phyloP scores from a whole-genome alignment of 177 flowering plant genomes.

The Tripterygium wilfordii region DNA sequence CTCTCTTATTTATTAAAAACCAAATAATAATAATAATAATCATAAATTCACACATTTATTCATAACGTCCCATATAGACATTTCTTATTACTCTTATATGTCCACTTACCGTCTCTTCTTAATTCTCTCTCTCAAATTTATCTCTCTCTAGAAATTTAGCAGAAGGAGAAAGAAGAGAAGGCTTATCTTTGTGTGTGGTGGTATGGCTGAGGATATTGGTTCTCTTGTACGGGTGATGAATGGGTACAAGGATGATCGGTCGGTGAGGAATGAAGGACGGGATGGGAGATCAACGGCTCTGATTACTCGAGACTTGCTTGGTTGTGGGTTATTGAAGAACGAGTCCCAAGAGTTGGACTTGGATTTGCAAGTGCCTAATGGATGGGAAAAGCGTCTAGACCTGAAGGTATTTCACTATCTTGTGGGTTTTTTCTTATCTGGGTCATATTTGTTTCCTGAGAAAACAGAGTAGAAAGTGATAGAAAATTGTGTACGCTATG shows the following conservation, averaged over 20 bases:
- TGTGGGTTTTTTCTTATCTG: slow-evolving; percentile 4
- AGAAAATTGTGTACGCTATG: too few species aligned
- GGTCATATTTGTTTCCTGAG: slow-evolving; percentile 6
- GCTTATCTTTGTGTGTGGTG: background rate
- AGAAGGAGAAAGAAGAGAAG: slow-evolving; percentile 2
- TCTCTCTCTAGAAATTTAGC: slow-evolving; percentile 1
- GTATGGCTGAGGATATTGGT: slow-evolving; percentile 73
- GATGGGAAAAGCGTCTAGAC: slow-evolving; percentile 86
- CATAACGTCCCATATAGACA: background rate
- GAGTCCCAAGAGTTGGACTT: slow-evolving; percentile 71
- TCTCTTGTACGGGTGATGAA: slow-evolving; percentile 30
- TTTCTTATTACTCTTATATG: slow-evolving; percentile 1
- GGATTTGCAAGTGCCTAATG: slow-evolving; percentile 68
- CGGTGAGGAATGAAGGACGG: slow-evolving; percentile 12
- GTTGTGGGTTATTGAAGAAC: slow-evolving; percentile 24
- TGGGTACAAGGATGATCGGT: slow-evolving; percentile 33
- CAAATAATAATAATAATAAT: background rate
- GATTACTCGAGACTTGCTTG: slow-evolving; percentile 72
- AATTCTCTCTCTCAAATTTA: background rate
- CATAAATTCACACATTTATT: background rate
- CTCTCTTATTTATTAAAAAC: too few species aligned
- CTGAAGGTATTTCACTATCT: slow-evolving; percentile 41
- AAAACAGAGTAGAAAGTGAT: background rate
- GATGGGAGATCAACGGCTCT: slow-evolving; percentile 30
- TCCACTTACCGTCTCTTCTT: background rate